These are phyloP conservation scores for Uronychia setigera DNA, from an alignment of 73 alveolate species.

Conservation along the genomic window DNA sequence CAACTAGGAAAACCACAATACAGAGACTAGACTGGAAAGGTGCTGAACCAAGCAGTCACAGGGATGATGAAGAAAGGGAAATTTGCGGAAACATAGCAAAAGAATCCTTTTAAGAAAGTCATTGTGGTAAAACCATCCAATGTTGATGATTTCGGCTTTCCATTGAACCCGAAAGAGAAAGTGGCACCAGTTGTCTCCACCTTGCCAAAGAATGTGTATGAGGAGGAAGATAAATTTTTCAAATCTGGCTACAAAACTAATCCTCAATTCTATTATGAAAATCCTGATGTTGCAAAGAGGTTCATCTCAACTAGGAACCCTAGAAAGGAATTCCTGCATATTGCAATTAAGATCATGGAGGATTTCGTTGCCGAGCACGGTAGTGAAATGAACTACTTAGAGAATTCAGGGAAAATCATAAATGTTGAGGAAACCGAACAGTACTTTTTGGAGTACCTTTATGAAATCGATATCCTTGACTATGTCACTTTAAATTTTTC, in stretches of 20 bases:
- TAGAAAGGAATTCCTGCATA: slow-evolving; percentile 24
- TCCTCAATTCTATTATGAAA: slow-evolving; percentile 50
- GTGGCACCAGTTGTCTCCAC: background rate
- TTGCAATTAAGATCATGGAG: slow-evolving; percentile 48
- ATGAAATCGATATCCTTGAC: slow-evolving; percentile 31
- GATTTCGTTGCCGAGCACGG: slow-evolving; percentile 29
- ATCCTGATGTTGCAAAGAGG: slow-evolving; percentile 37
- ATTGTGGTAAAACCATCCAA: background rate
- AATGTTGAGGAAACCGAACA: slow-evolving; percentile 48
- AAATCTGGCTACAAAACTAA: slow-evolving; percentile 28
- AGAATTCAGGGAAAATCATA: slow-evolving; percentile 23
- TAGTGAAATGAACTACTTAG: slow-evolving; percentile 7
- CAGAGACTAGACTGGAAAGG: background rate
- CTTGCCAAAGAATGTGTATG: slow-evolving; percentile 43
- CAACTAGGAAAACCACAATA: background rate
- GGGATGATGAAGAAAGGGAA: background rate
- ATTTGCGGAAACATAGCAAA: background rate
- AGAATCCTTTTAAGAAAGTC: background rate
- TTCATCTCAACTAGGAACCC: slow-evolving; percentile 21
- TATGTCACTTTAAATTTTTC: slow-evolving; percentile 31
- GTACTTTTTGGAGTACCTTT: slow-evolving; percentile 49
- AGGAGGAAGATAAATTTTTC: slow-evolving; percentile 26
- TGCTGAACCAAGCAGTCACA: background rate
- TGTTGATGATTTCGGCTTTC: background rate
- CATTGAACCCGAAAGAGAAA: background rate